Percentiles rank a stretch among this genome's conserved stretches.
These are phyloP conservation scores for Hypsizygus marmoreus DNA, from an alignment of 768 basidiomycete species.

Conservation along the genomic window DNA sequence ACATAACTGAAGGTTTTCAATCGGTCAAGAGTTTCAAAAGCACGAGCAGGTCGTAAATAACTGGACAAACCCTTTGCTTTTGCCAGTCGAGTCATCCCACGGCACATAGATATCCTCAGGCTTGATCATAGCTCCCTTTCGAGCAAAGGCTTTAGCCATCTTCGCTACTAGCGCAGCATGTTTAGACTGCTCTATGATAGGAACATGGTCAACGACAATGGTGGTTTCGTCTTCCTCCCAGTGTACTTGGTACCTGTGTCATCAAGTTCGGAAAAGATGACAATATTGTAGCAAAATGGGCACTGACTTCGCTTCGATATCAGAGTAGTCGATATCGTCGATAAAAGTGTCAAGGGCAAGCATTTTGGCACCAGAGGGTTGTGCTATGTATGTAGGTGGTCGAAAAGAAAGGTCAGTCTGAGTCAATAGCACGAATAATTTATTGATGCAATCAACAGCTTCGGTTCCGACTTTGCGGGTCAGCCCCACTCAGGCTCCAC, in stretches of 20 bases:
- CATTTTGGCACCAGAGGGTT: no score
- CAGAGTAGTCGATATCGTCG: conserved; percentile 84
- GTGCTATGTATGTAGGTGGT: no score
- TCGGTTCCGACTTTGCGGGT: no score
- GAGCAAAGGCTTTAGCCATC: conserved; percentile 80
- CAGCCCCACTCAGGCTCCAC: no score
- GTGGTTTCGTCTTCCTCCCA: conserved; percentile 88
- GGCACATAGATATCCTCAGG: conserved; percentile 83
- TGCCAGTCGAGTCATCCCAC: conserved; percentile 79
- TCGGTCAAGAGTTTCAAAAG: conserved; percentile 2
- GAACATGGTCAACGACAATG: conserved; percentile 90
- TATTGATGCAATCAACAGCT: no score
- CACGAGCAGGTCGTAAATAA: background rate
- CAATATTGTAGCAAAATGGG: background rate
- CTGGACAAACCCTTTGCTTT: conserved; percentile 84
- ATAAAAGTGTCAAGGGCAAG: no score
- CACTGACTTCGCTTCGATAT: conserved; percentile 83
- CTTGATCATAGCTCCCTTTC: conserved; percentile 77
- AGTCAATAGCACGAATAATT: no score
- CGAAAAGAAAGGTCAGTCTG: no score
- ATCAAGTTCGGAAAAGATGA: conserved; percentile 4
- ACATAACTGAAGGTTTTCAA: no score
- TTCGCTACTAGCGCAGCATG: conserved; percentile 81
- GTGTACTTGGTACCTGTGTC: conserved; percentile 70
- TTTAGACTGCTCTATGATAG: conserved; percentile 85